phyloP scores from a whole-genome alignment of 1,139 yeast genomes.

The Lodderomyces margitis region DNA sequence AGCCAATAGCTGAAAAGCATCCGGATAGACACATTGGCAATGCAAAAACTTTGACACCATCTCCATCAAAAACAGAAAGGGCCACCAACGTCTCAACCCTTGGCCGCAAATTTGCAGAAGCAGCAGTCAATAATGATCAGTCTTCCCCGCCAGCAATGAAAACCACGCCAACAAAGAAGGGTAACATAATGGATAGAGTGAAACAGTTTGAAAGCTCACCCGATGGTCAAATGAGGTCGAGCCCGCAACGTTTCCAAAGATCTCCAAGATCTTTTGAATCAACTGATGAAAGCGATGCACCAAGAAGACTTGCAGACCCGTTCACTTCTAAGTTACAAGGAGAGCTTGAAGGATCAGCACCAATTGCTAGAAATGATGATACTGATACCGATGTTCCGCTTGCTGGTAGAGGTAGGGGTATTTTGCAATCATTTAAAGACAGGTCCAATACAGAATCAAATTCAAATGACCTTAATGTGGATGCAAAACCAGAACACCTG shows the following conservation, averaged over 20 bases:
- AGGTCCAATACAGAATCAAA: conserved; percentile 20
- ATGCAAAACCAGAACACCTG: conserved; percentile 5
- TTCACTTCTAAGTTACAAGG: conserved; percentile 12
- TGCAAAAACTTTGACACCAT: background rate
- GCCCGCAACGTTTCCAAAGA: conserved; percentile 8
- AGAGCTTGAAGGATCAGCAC: conserved; percentile 8
- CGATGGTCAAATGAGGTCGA: background rate
- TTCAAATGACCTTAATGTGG: background rate
- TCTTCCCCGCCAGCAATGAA: conserved; percentile 9
- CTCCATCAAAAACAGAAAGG: background rate
- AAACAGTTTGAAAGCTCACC: conserved; percentile 37
- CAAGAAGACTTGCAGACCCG: conserved; percentile 19
- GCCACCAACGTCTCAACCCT: background rate
- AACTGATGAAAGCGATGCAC: conserved; percentile 11
- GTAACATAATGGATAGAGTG: conserved; percentile 37
- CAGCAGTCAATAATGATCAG: conserved; percentile 2
- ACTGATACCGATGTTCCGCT: background rate
- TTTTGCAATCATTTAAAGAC: conserved; percentile 37
- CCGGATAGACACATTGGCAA: background rate
- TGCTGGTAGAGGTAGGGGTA: conserved; percentile 26
- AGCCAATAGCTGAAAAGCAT: background rate
- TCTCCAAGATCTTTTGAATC: conserved; percentile 8
- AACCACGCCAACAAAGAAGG: conserved; percentile 8
- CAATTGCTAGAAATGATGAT: conserved; percentile 11
- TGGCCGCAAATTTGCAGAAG: conserved; percentile 2